Evolutionary conservation across 495 filamentous ascomycete genomes (phyloP).

Genomic region (Penicillium bialowiezense): DNA sequence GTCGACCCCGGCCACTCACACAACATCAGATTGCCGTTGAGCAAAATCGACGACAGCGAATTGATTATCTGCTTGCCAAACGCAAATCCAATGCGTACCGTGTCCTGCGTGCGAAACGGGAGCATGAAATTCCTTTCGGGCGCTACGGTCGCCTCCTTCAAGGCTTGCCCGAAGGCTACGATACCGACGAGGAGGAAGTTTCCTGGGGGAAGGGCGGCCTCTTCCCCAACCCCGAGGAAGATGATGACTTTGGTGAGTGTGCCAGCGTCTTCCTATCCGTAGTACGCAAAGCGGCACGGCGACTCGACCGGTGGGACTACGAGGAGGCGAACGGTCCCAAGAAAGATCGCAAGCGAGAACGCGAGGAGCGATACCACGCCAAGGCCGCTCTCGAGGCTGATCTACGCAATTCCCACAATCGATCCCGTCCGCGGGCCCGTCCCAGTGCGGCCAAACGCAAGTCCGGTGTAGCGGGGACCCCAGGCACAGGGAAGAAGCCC

Average conservation of each 20-base stretch:
- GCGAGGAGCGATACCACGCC: constrained; percentile 41
- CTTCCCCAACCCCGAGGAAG: constrained; percentile 58
- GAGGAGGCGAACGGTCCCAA: constrained; percentile 49
- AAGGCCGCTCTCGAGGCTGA: constrained; percentile 25
- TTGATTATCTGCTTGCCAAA: constrained; percentile 81
- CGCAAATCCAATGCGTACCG: constrained; percentile 60
- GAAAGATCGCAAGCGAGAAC: constrained; percentile 41
- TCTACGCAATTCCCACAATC: constrained; percentile 19
- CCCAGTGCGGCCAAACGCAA: constrained; percentile 36
- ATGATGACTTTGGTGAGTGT: constrained; percentile 80
- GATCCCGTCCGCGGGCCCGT: constrained; percentile 20
- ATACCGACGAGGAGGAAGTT: constrained; percentile 73
- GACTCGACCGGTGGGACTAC: constrained; percentile 72
- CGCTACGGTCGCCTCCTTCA: constrained; percentile 67
- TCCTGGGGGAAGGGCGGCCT: constrained; percentile 64
- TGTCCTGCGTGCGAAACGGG: constrained; percentile 56
- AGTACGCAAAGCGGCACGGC: constrained; percentile 62
- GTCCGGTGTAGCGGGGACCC: constrained; percentile 24
- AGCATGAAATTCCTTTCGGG: constrained; percentile 58
- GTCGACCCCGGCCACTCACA: constrained; percentile 79
- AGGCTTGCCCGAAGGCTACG: constrained; percentile 66
- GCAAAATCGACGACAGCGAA: constrained; percentile 79
- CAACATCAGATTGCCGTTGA: constrained; percentile 92
- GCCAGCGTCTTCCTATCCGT: constrained; percentile 68
- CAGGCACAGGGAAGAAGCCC: constrained; percentile 24